These are phyloP conservation scores for Microdochium trichocladiopsis DNA, from an alignment of 2,329 filamentous ascomycete species.

Conservation along the genomic window DNA sequence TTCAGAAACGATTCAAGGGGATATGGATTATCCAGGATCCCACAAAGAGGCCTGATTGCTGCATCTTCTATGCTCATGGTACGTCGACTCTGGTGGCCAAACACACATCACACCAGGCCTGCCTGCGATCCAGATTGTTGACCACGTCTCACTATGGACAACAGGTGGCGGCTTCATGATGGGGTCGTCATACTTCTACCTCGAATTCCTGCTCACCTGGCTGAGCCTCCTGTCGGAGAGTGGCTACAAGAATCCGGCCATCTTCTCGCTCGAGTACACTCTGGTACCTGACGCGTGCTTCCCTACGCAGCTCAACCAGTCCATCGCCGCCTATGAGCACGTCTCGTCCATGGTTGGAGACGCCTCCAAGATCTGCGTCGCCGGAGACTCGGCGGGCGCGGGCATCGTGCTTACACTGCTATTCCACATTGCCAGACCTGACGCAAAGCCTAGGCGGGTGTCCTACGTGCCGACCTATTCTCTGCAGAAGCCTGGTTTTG, in stretches of 20 bases:
- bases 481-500: conserved; percentile 38
- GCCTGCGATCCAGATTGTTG: neutral
- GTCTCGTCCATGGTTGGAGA: conserved; percentile 51
- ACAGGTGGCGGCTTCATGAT: conserved; percentile 75
- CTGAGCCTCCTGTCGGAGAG: conserved; percentile 54
- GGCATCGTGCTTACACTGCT: conserved; percentile 68
- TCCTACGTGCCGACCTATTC: conserved; percentile 23
- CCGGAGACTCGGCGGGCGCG: conserved; percentile 74
- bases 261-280: conserved; percentile 76
- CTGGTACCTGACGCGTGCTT: conserved; percentile 69
- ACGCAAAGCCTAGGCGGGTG: neutral
- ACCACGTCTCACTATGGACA: neutral
- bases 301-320: conserved; percentile 66
- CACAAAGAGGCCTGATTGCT: conserved; percentile 58
- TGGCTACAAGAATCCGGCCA: conserved; percentile 67
- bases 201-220: conserved; percentile 75
- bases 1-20: conserved; percentile 46
- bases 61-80: conserved; percentile 81
- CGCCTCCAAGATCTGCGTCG: conserved; percentile 59
- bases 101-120: neutral
- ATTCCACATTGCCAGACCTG: conserved; percentile 47
- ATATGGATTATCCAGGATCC: conserved; percentile 63
- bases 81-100: conserved; percentile 13
- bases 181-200: conserved; percentile 77
- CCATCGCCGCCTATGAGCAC: conserved; percentile 63